Base-by-base conservation (phyloP, 2,329 filamentous ascomycete genomes). In the Bertia moriformis region DNA sequence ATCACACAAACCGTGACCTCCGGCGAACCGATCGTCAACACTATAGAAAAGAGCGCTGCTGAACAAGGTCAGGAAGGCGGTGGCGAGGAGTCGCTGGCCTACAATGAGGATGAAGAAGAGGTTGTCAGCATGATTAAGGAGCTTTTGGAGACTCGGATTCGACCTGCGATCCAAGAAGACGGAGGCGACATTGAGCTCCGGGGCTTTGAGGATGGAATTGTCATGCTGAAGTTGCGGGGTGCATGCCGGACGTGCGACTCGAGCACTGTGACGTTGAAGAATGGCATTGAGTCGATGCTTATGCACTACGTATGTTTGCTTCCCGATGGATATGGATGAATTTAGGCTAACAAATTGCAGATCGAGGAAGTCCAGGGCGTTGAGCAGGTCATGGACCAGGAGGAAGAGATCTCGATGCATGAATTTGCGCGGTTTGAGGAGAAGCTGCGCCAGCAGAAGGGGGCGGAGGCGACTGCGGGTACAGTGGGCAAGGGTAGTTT, bases 41-140 rank as follows among this genome's bases (percentile, higher is more conserved):
- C 78, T 0, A 65, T 73, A 2, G 78, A 81, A 48, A 71, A 70
- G 48, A 75, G 73, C 42, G 54, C 72, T 46, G 72, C 53, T 48
- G 69, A 62, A 44, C 61, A 50, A 42, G 60, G 64, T 19, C 62
- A 71, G 50, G 61, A 62, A 42, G 59, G 59, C 38, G 57, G 50
- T 13, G 61, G 64, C 44, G 72, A 73, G 44, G 86, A 93, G 50
- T 83, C 75, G 43, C 65, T 94, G 39, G 74, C 74, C 17, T 94
- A 89, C 57, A 78, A 89, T 49, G 87, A 94, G 54, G 80, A 93
- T 45, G 91, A 98, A 56, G 81, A 79, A 47, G 91, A 98, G 61
- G 85, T 95, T 10, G 82, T 98, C 5, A 83, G 86, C 42, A 96
- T 96, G 91, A 96, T 98, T 62, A 94, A 96, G 65, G 91, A 98